Percentiles rank a stretch among this genome's conserved stretches.
Evolutionary conservation across 2,329 filamentous ascomycete genomes (phyloP).

Genomic region (Basipetospora chlamydospora): DNA sequence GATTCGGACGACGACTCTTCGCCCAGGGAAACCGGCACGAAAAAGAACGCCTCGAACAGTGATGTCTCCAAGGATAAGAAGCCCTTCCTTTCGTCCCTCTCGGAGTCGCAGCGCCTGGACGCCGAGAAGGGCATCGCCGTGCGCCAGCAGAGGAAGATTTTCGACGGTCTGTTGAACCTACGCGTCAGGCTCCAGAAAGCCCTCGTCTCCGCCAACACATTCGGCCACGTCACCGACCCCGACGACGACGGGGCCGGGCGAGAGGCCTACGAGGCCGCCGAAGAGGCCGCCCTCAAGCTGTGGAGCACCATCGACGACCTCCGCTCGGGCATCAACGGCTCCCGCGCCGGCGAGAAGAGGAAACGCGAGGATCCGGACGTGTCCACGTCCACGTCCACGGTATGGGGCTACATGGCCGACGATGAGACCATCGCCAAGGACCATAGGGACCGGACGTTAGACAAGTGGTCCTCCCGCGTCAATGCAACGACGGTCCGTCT

Average conservation of each 20-base stretch:
- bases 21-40: constrained; percentile 17
- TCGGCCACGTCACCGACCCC: constrained; percentile 30
- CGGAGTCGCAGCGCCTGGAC: constrained; percentile 29
- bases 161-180: constrained; percentile 77
- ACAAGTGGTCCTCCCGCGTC: constrained; percentile 78
- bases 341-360: constrained; percentile 42
- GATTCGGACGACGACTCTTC: constrained; percentile 19
- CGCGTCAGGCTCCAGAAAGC: constrained; percentile 91
- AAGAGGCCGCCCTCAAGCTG: constrained; percentile 70
- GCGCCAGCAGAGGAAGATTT: constrained; percentile 69
- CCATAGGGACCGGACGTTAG: constrained; percentile 56
- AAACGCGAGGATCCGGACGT: constrained; percentile 38
- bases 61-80: constrained; percentile 11
- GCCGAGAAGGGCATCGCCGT: constrained; percentile 76
- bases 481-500: constrained; percentile 43
- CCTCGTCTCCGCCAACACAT: constrained; percentile 65
- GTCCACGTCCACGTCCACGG: constrained; percentile 44
- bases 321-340: constrained; percentile 22
- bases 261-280: constrained; percentile 57
- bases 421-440: constrained; percentile 45
- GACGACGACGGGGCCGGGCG: constrained; percentile 21
- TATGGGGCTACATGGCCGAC: constrained; percentile 58
- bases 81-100: constrained; percentile 8
- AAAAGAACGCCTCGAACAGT: constrained; percentile 12
- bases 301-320: constrained; percentile 68